Base-by-base conservation (phyloP, 768 basidiomycete species). In the Calocera cornea region DNA sequence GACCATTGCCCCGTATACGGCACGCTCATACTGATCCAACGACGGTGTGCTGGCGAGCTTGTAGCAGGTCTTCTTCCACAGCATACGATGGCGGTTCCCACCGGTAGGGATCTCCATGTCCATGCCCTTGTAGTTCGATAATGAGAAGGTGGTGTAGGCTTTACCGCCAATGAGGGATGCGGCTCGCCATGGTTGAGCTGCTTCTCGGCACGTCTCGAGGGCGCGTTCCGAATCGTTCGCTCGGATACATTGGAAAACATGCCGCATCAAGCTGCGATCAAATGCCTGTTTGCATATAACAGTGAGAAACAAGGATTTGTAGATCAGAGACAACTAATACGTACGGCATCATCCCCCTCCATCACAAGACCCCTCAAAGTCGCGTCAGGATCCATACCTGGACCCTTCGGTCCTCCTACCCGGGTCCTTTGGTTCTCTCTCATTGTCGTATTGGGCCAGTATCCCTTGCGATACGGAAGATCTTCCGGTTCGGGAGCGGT, bases 151-250 rank as follows among this genome's bases (percentile, higher is more conserved):
- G 34, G 82, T 80, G 73, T 92, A 95, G 22, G 92, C 75, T 33
- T 86, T 76, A 0, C 90, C 88, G 1, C 95, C 95, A 5, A 89
- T 86, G 47, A 98, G 84, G 66, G 87, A 89, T 1, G 94, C 92
- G 1, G 92, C 92, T 27, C 93, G 82, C 95, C 95, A 97, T 0
- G 92, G 89, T 70, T 95, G 90, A 69, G 92, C 87, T 0, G 89
- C 88, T 71, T 84, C 85, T 70, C 87, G 79, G 73, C 92, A 94
- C 19, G 92, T 77, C 36, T 90, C 87, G 2, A 94, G 80, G 0
- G 94, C 95, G 12, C 91, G 87, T 12, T 90, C 90, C 33, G 95
- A 76, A 68, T 87, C 79, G n/a, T 95, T 95, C 3, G 89, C 87
- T 41, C 95, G 86, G 1, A 97, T 81, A 69, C 88, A 87, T 29